These are phyloP conservation scores for Curvularia eragrostidis DNA, from an alignment of 2,329 filamentous ascomycete species.

Conservation along the genomic window DNA sequence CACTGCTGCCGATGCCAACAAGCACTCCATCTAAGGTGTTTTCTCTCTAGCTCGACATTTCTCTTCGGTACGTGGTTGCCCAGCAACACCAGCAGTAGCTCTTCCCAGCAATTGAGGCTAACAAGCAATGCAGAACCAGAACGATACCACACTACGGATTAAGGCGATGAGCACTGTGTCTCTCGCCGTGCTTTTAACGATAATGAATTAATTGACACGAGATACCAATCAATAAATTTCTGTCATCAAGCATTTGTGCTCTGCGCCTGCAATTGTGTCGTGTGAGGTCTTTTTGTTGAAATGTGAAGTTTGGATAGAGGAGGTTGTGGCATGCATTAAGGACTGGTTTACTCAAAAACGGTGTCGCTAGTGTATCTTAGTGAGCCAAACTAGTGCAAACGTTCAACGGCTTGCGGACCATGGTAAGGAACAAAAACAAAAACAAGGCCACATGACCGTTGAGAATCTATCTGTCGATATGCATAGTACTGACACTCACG, in stretches of 20 bases:
- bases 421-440: no score
- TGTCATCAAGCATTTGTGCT: conserved; percentile 18
- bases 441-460: no score
- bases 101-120: no score
- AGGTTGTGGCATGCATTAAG: no score
- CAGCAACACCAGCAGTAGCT: no score
- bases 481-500: no score
- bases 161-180: conserved; percentile 29
- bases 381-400: no score
- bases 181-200: conserved; percentile 24
- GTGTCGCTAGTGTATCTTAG: no score
- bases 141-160: conserved; percentile 21
- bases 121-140: conserved; percentile 17
- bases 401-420: no score
- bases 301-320: not conserved
- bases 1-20: conserved; percentile 57
- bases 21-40: conserved; percentile 47
- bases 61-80: conserved; percentile 22
- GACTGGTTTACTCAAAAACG: no score
- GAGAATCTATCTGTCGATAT: no score
- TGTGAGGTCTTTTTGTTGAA: not conserved
- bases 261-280: not conserved
- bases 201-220: conserved; percentile 33
- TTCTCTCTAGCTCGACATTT: conserved; percentile 20
- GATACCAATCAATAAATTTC: conserved; percentile 37